These are phyloP conservation scores for Aspergillus affinis DNA, from an alignment of 495 filamentous ascomycete species.

Conservation along the genomic window DNA sequence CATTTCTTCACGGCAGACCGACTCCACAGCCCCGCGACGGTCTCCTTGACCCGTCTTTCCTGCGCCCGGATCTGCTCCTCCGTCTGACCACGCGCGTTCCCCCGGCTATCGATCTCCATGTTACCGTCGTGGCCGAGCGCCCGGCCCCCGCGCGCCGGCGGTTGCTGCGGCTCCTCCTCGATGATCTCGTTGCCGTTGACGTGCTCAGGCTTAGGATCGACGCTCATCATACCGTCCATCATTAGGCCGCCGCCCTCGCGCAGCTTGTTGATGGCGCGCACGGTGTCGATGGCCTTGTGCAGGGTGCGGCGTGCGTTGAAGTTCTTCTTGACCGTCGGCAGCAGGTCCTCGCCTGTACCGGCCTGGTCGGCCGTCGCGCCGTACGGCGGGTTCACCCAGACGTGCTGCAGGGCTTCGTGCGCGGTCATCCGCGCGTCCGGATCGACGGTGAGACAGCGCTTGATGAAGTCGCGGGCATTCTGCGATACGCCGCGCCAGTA, in stretches of 20 bases:
- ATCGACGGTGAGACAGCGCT: conserved; percentile 84
- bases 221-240: conserved; percentile 77
- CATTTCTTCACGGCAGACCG: conserved; percentile 28
- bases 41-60: conserved; percentile 59
- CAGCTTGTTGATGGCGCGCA: conserved; percentile 96
- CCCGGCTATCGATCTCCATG: conserved; percentile 56
- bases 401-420: conserved; percentile 85
- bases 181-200: conserved; percentile 45
- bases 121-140: conserved; percentile 18
- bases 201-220: conserved; percentile 58
- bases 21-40: conserved; percentile 60
- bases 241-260: conserved; percentile 76
- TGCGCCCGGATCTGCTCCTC: conserved; percentile 64
- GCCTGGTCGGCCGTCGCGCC: conserved; percentile 24
- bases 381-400: conserved; percentile 72
- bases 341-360: conserved; percentile 66
- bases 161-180: conserved; percentile 36
- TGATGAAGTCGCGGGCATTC: conserved; percentile 85
- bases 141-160: not conserved
- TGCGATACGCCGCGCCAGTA: conserved; percentile 96
- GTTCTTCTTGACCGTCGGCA: conserved; percentile 97
- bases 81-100: conserved; percentile 63
- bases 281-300: conserved; percentile 96
- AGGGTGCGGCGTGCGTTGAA: conserved; percentile 94
- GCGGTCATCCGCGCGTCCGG: conserved; percentile 86